Evolutionary conservation across 352 stramenopile species (phyloP), one percentile per base, ranked within the genome.

Genomic region (Albugo laibachii): DNA sequence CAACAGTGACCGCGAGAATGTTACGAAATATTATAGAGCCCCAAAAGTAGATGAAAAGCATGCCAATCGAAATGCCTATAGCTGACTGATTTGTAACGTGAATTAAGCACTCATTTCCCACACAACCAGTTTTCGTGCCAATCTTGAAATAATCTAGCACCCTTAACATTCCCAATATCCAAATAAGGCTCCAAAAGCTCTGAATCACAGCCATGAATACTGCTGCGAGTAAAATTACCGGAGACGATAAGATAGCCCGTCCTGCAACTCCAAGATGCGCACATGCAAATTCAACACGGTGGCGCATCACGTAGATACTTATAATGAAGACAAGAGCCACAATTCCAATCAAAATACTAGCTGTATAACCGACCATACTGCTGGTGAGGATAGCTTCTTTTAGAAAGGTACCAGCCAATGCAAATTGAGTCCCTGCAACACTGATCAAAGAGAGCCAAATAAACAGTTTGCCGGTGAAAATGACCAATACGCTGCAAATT

Each of bases 11-110:
- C 19, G 81, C 75, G 43, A 97, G 72, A 21, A 95, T 59, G 61
- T 97, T 96, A 51, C 65, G 65, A 48, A 89, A 51, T 36, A 95
- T 77, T 36, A 80, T 77, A 4, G 59, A 73, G 35, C 71, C 79
- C 89, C 89, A 97, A 61, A 93, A 95, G 60, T 92, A 96, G 38
- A 85, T 79, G n/a, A 97, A 39, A 38, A 96, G 55, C 59, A 97
- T 83, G 16, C 69, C 57, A 52, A 94, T 92, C 13, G 87, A 58
- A 49, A 81, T 68, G 11, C 69, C 71, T n/a, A 87, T 20, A 34
- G 83, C 64, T 0, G 66, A 56, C 10, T 66, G 68, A 0, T 53
- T 61, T 21, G 63, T 50, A 52, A 67, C 62, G 39, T 66, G 55
- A 24, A 82, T 47, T 6, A 70, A 57, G 54, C 77, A 86, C 15